Evolutionary conservation across 306 rosid genomes (phyloP), one percentile per base, ranked within the genome.

Genomic region (Carpinus viminea): DNA sequence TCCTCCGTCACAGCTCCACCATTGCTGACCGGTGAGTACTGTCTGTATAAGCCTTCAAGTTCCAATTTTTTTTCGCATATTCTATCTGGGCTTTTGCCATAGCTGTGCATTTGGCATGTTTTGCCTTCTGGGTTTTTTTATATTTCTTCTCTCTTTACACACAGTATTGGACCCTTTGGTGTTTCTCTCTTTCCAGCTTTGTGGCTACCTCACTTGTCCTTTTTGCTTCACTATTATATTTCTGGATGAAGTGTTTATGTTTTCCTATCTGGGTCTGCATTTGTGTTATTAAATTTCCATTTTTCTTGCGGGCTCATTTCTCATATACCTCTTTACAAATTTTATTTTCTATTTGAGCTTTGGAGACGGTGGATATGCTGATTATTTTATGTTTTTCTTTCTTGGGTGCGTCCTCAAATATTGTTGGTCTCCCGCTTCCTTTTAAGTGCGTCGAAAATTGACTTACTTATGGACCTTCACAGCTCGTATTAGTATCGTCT

Each of bases 21-120:
- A 89, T 84, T 87, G 78, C 79, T 82, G 84, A 88, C 86, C 91
- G 88, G 98, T 94, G 79, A 89, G 93, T 86, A 74, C 74, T 78
- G 53, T 77, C 53, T 61, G 11, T 8, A 68, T 43, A 8, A 34
- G 26, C 65, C 69, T 79, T 51, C 62, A 68, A 68, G 68, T 34
- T 74, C 41, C 12, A 54, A 3, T 78, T 66, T 82, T 83, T 75
- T 72, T 74, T 46, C 31, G 28, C 9, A 7, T 78, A 45, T 85
- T 52, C 61, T 79, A 17, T 65, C 75, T 80, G 78, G 47, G 82
- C 70, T 53, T 80, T 62, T 56, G 78, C 68, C 52, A 24, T 13
- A 52, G 78, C 46, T 73, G 16, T 74, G 54, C 52, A 48, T 51
- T 81, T 50, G 48, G 7, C 45, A 26, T 55, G 26, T 61, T 60